Evolutionary conservation across 768 basidiomycete species (phyloP).

Genomic region (Cantharellus cinnabarinus): DNA sequence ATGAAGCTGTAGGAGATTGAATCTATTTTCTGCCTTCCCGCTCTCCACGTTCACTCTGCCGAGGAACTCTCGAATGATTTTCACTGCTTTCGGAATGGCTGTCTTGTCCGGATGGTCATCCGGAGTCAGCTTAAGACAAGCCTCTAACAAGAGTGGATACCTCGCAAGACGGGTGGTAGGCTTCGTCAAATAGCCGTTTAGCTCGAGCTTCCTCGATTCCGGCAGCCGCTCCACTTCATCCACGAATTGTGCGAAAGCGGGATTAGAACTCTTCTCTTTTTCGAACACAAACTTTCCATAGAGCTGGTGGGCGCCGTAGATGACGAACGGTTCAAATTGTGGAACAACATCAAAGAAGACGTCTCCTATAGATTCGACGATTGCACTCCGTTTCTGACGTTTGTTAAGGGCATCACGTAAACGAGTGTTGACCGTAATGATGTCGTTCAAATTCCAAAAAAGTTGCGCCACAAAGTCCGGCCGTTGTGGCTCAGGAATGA

Average conservation of each 20-base stretch:
- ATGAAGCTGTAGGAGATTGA: constrained; percentile 85
- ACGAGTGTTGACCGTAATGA: constrained; percentile 74
- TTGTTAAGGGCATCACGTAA: constrained; percentile 89
- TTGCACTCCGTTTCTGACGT: constrained; percentile 84
- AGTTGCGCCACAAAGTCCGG: constrained; percentile 82
- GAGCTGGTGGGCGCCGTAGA: constrained; percentile 88
- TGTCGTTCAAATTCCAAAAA: constrained; percentile 95
- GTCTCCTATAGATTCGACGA: constrained; percentile 84
- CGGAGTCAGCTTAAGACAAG: constrained; percentile 78
- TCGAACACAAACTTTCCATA: constrained; percentile 99
- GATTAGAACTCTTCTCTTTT: constrained; percentile 88
- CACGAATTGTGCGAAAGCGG: constrained; percentile 84
- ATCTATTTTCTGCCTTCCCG: constrained; percentile 88
- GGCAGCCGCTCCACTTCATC: constrained; percentile 89
- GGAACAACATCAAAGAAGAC: constrained; percentile 73
- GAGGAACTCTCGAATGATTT: constrained; percentile 62
- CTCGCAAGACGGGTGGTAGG: constrained; percentile 95
- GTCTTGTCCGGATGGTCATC: constrained; percentile 78
- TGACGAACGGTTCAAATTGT: constrained; percentile 80
- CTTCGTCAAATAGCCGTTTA: constrained; percentile 95
- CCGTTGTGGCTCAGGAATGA: constrained; percentile 56
- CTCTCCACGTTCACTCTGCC: constrained; percentile 79
- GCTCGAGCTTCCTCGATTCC: constrained; percentile 86
- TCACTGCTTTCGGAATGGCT: constrained; percentile 53
- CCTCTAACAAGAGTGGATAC: constrained; percentile 83